Conservation (phyloP, 2,329 filamentous ascomycete species). For the Emergomyces orientalis region DNA sequence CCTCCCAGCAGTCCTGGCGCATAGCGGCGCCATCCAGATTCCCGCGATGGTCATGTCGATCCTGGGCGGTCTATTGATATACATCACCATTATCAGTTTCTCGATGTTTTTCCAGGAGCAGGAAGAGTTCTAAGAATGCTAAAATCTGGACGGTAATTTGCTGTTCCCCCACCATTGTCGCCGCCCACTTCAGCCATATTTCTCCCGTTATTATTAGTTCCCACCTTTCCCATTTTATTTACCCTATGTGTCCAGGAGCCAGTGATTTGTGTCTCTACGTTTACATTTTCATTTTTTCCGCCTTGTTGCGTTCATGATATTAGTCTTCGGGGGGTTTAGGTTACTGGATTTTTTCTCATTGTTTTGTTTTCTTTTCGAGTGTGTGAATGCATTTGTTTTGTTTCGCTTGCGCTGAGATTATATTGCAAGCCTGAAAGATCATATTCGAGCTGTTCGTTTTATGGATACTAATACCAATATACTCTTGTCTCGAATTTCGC, state of each 20-base stretch:
- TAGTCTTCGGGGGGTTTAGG: neutral
- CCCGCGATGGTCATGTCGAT: slow-evolving; percentile 95
- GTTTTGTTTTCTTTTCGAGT: neutral
- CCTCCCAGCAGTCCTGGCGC: slow-evolving; percentile 77
- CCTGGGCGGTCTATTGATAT: slow-evolving; percentile 84
- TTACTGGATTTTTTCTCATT: neutral
- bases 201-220: neutral
- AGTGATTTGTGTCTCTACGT: neutral
- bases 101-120: slow-evolving; percentile 98
- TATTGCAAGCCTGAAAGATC: neutral
- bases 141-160: no score
- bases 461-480: neutral
- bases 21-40: slow-evolving; percentile 69
- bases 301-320: neutral
- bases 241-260: neutral
- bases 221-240: neutral
- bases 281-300: neutral
- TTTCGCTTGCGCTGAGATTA: neutral
- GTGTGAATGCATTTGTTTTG: neutral
- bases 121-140: slow-evolving; percentile 66
- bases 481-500: neutral
- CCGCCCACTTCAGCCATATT: neutral
- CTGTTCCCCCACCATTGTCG: no score
- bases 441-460: neutral
- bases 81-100: slow-evolving; percentile 96